These are phyloP conservation scores for Auricularia auricula-judae DNA, from an alignment of 768 basidiomycete species.

Conservation along the genomic window DNA sequence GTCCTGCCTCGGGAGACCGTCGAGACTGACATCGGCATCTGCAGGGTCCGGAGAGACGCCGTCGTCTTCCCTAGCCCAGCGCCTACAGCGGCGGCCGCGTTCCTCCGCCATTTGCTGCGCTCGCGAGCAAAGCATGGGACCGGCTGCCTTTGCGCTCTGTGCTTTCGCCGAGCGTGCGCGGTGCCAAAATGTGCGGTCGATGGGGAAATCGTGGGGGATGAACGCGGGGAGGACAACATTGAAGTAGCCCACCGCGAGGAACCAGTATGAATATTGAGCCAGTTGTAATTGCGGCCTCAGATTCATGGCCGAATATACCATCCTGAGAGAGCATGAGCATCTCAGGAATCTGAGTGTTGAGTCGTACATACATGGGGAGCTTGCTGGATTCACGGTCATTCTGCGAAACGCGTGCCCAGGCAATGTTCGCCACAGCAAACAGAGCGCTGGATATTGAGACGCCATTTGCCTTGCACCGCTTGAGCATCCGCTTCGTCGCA, in stretches of 20 bases:
- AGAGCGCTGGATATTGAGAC: slow-evolving; percentile 67
- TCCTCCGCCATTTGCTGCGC: slow-evolving; percentile 54
- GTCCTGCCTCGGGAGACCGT: slow-evolving; percentile 18
- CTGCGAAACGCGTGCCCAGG: slow-evolving; percentile 41
- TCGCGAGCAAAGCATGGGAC: slow-evolving; percentile 50
- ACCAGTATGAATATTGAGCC: slow-evolving; percentile 61
- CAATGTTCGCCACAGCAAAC: slow-evolving; percentile 66
- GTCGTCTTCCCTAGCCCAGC: slow-evolving; percentile 71
- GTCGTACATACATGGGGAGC: slow-evolving; percentile 36
- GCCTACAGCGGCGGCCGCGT: slow-evolving; percentile 46
- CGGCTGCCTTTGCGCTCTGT: slow-evolving; percentile 58
- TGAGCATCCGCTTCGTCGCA: slow-evolving; percentile 51
- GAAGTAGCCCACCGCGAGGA: slow-evolving; percentile 71
- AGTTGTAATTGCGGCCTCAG: slow-evolving; percentile 46
- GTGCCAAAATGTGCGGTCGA: slow-evolving; percentile 54
- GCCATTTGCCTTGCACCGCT: slow-evolving; percentile 56
- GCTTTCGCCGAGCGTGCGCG: slow-evolving; percentile 56
- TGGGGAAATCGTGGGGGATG: slow-evolving; percentile 31
- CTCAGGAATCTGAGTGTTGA: background rate
- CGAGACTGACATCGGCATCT: slow-evolving; percentile 5
- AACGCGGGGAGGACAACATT: slow-evolving; percentile 73
- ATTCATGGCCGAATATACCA: slow-evolving; percentile 85
- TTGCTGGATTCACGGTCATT: slow-evolving; percentile 15
- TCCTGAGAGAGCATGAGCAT: slow-evolving; percentile 24
- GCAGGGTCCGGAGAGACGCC: slow-evolving; percentile 9